Conservation (phyloP, 306 rosid genomes). For the peach (Prunus persica) region DNA sequence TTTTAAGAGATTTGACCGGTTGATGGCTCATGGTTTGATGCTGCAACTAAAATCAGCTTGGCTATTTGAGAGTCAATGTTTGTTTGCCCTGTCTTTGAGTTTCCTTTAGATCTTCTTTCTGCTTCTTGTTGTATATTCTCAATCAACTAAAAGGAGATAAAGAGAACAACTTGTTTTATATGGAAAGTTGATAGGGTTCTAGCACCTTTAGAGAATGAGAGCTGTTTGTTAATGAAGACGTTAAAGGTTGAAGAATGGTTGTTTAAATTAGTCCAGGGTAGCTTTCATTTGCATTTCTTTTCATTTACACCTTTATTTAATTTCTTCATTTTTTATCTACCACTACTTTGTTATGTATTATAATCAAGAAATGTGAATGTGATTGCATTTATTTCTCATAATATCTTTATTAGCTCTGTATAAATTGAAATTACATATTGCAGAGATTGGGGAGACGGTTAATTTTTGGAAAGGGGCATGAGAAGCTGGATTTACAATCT, state of each 20-base stretch:
- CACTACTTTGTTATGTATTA: neutral
- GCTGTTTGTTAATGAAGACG: neutral
- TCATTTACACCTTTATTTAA: neutral
- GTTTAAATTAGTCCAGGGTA: neutral
- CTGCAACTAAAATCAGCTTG: neutral
- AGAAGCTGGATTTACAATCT: conserved; percentile 41
- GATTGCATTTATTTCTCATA: conserved; percentile 6
- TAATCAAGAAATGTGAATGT: neutral
- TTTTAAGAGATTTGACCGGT: neutral
- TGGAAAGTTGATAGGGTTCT: no score
- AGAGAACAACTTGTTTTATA: neutral
- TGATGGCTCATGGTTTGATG: neutral
- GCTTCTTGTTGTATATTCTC: neutral
- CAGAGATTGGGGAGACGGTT: conserved; percentile 70
- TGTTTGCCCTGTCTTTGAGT: neutral
- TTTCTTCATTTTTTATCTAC: neutral
- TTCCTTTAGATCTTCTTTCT: neutral
- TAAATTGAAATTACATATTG: conserved; percentile 26
- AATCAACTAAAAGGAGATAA: neutral
- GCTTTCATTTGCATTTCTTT: neutral
- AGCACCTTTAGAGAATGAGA: neutral
- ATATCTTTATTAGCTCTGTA: conserved; percentile 19
- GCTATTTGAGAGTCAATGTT: neutral
- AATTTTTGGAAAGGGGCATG: conserved; percentile 66
- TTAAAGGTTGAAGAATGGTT: neutral